Conservation (phyloP, 2,329 filamentous ascomycete genomes). For the Phaeophleospora eucalypticola region DNA sequence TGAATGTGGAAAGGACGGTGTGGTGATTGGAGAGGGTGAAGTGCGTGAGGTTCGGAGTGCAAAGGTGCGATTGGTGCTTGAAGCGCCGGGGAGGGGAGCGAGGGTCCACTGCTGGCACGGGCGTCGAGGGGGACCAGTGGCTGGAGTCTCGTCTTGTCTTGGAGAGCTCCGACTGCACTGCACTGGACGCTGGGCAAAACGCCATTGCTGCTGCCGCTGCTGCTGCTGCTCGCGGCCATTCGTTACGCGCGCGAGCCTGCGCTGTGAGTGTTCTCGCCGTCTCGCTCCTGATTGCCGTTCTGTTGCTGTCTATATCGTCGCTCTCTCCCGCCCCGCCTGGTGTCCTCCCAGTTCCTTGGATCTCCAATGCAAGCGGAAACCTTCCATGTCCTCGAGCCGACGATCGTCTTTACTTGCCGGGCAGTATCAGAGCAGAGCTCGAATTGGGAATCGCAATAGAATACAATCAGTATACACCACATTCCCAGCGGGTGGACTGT, state of each 20-base stretch:
- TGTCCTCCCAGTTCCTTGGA: conserved; percentile 12
- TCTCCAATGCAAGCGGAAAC: conserved; percentile 17
- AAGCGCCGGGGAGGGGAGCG: background rate
- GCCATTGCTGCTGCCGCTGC: no score
- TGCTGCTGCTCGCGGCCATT: conserved; percentile 20
- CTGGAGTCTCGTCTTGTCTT: background rate
- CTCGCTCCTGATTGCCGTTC: conserved; percentile 7
- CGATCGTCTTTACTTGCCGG: conserved; percentile 5
- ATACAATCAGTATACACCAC: no score
- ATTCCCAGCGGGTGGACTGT: no score
- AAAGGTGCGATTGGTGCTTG: background rate
- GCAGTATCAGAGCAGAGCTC: conserved; percentile 16
- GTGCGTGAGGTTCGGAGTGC: no score
- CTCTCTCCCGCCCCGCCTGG: conserved; percentile 9
- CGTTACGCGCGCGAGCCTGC: conserved; percentile 20
- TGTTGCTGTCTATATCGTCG: conserved; percentile 14
- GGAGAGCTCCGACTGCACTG: background rate
- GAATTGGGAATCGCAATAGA: conserved; percentile 1
- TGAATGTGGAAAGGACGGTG: background rate
- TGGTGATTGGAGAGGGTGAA: background rate
- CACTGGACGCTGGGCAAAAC: background rate
- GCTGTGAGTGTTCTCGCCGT: background rate
- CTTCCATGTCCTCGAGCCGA: conserved; percentile 7
- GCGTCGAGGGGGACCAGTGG: background rate
- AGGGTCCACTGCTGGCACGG: background rate